Evolutionary conservation across 2,329 filamentous ascomycete genomes (phyloP), one percentile per base, ranked within the genome.

Genomic region (Botrytis fragariae): DNA sequence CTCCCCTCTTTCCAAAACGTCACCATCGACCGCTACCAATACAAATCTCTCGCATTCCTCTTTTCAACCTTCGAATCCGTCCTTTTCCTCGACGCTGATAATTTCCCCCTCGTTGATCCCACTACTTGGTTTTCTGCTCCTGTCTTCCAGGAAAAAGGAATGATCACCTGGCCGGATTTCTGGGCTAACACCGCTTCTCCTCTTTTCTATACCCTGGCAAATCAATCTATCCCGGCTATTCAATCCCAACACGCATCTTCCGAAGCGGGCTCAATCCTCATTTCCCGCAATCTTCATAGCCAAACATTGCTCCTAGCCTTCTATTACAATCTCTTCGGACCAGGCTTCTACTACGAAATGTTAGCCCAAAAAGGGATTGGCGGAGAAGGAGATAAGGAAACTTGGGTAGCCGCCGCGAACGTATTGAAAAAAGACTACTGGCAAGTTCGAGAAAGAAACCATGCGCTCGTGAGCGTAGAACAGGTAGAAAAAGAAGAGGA

Each of bases 1-100:
- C 78, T 87, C 8, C 82, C 83, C 3, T 77, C 79, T 7, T 77
- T 81, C 14, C 48, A 39, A 10, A 73, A 73, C 35, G 39, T 29
- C 5, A 76, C 81, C 20, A 82, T 86, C 67, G 77, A 80, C 25
- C 81, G 83, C 54, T 87, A 84, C 77, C 85, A 86, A 75, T 82
- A 84, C 77, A 87, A 87, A 75, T 79, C 82, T 1, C 83, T 87
- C 48, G 83, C 85, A 1, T 83, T 87, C 77, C 79, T 87, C 9
- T 85, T 86, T 76, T 86, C 84, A 12, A 84, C 84, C 0, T 87
- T 87, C 71, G 83, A 85, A 74, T 81, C 85, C 39, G 81, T 86
- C 16, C 80, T 87, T 8, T 86, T 85, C 76, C 78, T 87, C 25
- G 85, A 87, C 72, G 84, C 84, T 2, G 85, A 86, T 68, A 82